Evolutionary conservation across 352 stramenopile species (phyloP).

Genomic region (Phytophthora podocarpi): DNA sequence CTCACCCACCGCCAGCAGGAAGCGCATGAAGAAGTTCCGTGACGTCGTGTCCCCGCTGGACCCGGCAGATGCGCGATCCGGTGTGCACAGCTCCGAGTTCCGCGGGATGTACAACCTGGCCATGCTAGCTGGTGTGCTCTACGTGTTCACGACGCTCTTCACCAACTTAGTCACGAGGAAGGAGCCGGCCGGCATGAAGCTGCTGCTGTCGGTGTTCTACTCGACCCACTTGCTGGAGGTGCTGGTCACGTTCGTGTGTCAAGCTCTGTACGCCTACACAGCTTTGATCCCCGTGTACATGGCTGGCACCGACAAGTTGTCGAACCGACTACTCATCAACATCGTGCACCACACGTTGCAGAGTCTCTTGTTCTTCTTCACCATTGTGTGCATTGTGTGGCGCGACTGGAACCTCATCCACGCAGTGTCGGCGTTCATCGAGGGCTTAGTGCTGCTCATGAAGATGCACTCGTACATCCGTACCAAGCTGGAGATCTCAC

Average conservation of each 20-base stretch:
- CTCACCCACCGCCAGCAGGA: conserved; percentile 29
- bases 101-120: conserved; percentile 80
- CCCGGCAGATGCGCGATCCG: conserved; percentile 63
- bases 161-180: conserved; percentile 58
- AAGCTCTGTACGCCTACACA: conserved; percentile 74
- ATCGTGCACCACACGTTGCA: conserved; percentile 75
- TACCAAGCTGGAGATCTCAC: conserved; percentile 68
- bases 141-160: conserved; percentile 65
- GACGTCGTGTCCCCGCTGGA: conserved; percentile 70
- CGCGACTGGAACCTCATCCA: conserved; percentile 80
- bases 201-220: conserved; percentile 75
- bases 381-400: conserved; percentile 65
- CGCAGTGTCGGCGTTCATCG: conserved; percentile 74
- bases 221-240: conserved; percentile 77
- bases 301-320: conserved; percentile 42
- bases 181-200: conserved; percentile 52
- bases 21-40: conserved; percentile 63
- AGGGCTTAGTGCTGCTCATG: conserved; percentile 78
- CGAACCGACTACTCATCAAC: conserved; percentile 58
- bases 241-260: conserved; percentile 65
- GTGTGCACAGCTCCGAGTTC: conserved; percentile 81
- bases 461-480: conserved; percentile 89
- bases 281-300: conserved; percentile 78
- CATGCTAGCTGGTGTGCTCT: conserved; percentile 64
- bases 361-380: conserved; percentile 77